Evolutionary conservation across 2,329 filamentous ascomycete genomes (phyloP), one percentile per base, ranked within the genome.

Genomic region (Colletotrichum orchidophilum): DNA sequence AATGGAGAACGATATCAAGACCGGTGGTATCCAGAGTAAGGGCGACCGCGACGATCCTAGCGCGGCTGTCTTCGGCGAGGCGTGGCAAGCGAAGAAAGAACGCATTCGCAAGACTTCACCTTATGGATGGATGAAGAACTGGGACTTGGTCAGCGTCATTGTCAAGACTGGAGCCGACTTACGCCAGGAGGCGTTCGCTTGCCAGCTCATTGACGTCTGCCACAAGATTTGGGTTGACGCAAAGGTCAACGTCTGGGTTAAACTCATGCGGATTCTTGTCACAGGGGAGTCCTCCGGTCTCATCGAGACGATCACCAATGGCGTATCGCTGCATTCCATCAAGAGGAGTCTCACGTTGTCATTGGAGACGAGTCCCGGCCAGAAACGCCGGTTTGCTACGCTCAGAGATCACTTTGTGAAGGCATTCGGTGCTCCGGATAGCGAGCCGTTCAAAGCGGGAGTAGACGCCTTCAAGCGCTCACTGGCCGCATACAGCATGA

Each of bases 1-100:
- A 68, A 96, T 96, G 94, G 94, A 96, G 79, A 96, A 96, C 78
- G 94, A 96, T 78, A 89, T 94, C 80, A 96, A 95, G 83, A 96
- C 94, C 15, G 94, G 93, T 73, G 94, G 94, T 65, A 91, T 96
- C 15, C 92, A 93, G 78, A 89, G 93, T 63, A 93, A 93, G 77
- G 93, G 93, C 39, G 94, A 96, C 79, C 91, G 94, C 46, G 94
- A 96, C 77, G 94, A 96, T 78, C 94, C 94, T 52, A 95, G 93
- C 76, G 94, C 94, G 42, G 94, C 94, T 11, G 94, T 94, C 5
- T 96, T 96, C 80, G 94, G 94, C 70, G 94, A 96, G 81, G 94
- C 94, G 24, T 96, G 94, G 94, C 90, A 92, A 75, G 88, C 91
- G 66, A 96, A 96, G 81, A 94, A 93, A 77, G 94, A 96, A 80